phyloP scores from a whole-genome alignment of 1,139 yeast species.

The Sugiyamaella sp. region DNA sequence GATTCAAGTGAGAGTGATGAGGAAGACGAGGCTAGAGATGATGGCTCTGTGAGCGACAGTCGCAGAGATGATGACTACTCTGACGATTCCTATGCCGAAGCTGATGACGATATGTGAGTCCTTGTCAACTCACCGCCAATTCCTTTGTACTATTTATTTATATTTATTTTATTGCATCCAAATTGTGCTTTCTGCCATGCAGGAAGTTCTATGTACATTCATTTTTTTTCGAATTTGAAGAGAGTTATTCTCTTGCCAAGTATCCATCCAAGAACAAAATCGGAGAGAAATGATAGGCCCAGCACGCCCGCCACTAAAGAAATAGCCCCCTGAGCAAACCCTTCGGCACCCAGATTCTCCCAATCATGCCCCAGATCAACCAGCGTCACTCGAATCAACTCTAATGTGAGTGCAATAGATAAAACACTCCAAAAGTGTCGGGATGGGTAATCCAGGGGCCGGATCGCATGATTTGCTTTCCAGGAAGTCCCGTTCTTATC shows the following conservation, averaged over 20 bases:
- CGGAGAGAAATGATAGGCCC: constrained; percentile 7
- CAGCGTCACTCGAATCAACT: constrained; percentile 13
- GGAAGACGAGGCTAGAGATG: constrained; percentile 10
- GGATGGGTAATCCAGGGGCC: constrained; percentile 22
- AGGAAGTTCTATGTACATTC: not conserved
- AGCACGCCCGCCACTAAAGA: constrained; percentile 10
- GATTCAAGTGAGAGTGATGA: constrained; percentile 21
- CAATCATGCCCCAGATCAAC: constrained; percentile 6
- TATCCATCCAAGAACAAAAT: constrained; percentile 16
- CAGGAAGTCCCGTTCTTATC: not conserved
- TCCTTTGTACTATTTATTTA: too few relatives aligned
- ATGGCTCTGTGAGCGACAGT: constrained; percentile 8
- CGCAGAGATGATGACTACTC: not conserved
- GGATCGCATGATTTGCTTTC: not conserved
- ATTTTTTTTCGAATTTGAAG: constrained; percentile 1
- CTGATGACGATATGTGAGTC: not conserved
- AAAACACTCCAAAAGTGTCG: constrained; percentile 22
- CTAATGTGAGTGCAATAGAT: constrained; percentile 4
- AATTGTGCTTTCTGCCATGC: not conserved
- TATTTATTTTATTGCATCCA: not conserved
- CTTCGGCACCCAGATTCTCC: constrained; percentile 4
- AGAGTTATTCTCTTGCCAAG: constrained; percentile 13
- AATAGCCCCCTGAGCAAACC: constrained; percentile 7
- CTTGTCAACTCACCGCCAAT: too few relatives aligned
- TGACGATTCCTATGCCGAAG: constrained; percentile 3